Percentiles rank a stretch among this genome's conserved stretches.
Evolutionary conservation across 768 basidiomycete genomes (phyloP).

Genomic region (Russula ochroleuca): DNA sequence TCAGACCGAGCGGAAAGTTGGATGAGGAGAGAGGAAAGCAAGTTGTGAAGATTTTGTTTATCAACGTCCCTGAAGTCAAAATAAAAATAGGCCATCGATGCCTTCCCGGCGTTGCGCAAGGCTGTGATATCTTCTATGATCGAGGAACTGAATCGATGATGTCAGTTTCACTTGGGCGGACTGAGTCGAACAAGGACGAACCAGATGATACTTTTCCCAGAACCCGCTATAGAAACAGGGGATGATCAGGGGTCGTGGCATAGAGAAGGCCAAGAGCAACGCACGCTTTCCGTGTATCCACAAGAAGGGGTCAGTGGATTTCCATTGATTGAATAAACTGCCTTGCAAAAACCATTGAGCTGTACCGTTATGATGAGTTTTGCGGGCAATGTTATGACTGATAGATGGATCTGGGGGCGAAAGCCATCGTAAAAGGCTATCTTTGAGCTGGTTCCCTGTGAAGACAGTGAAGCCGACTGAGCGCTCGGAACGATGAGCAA

Average conservation of each 20-base stretch:
- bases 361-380: neutral
- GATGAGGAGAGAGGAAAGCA: slow-evolving; percentile 1
- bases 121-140: neutral
- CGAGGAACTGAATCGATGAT: neutral
- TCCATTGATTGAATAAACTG: neutral
- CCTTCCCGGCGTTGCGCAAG: neutral
- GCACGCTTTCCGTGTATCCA: slow-evolving; percentile 5
- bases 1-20: neutral
- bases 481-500: too few relatives aligned
- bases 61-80: neutral
- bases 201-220: slow-evolving; percentile 10
- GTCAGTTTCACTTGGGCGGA: neutral
- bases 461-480: neutral
- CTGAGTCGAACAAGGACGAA: neutral
- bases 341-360: slow-evolving; percentile 4
- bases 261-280: neutral
- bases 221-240: neutral
- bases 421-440: neutral
- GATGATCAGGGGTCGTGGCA: neutral
- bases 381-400: neutral
- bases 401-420: neutral
- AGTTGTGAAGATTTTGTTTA: neutral
- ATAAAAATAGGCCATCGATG: neutral
- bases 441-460: neutral
- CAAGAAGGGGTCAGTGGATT: neutral